These are phyloP conservation scores for Pulchroboletus neoregius DNA, from an alignment of 1,284 basidiomycete species.

Conservation along the genomic window DNA sequence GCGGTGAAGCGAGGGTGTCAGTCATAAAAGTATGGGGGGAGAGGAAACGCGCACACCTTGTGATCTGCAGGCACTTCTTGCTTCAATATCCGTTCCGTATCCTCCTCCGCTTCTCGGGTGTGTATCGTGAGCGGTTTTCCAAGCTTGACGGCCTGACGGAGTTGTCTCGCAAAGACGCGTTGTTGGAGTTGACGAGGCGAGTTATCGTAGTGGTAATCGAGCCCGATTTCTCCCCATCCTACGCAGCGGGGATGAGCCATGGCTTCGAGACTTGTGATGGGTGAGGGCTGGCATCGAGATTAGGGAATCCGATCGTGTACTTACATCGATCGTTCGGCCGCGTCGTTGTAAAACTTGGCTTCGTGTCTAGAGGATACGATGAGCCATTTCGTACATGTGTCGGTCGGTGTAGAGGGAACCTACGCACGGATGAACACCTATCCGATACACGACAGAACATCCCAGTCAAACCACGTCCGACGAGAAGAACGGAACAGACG, in stretches of 20 bases:
- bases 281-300: background rate
- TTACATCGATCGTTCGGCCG: conserved; percentile 65
- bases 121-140: conserved; percentile 76
- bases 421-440: conserved; percentile 72
- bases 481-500: background rate
- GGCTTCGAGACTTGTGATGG: conserved; percentile 54
- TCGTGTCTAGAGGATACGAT: conserved; percentile 51
- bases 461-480: background rate
- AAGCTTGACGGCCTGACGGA: conserved; percentile 60
- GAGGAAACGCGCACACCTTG: conserved; percentile 39
- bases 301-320: conserved; percentile 26
- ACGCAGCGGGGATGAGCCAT: conserved; percentile 77
- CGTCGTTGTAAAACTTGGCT: conserved; percentile 62
- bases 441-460: background rate
- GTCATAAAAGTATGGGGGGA: background rate
- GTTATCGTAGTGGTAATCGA: conserved; percentile 80
- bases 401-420: background rate
- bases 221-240: conserved; percentile 81
- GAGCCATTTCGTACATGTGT: background rate
- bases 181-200: conserved; percentile 67
- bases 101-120: conserved; percentile 76
- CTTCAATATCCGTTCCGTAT: conserved; percentile 73
- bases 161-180: conserved; percentile 61
- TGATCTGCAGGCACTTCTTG: conserved; percentile 66
- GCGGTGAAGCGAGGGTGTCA: background rate